Base-by-base conservation (phyloP, 1,139 yeast species). In the Diutina scorzettiae region DNA sequence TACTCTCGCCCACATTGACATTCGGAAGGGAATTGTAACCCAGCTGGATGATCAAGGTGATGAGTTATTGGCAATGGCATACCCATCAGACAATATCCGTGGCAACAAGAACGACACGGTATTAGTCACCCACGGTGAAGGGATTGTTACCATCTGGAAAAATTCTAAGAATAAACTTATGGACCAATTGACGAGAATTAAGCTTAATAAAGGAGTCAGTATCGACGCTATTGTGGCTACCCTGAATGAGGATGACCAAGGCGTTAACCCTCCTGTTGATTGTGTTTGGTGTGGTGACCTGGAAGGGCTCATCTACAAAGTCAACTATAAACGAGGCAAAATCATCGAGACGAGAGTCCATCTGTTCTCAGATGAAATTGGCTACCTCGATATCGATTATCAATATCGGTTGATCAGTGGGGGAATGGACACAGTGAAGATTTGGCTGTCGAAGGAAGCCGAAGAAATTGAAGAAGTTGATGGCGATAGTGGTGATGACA, bases 1-100 rank as follows among this genome's bases (percentile, higher is more conserved):
- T 2, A 82, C 93, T 0, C 65, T 91, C 41, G 73, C 86, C 0
- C 83, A 81, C 46, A 70, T 89, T 52, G 97, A 91, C 57, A 68
- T 82, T 4, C 67, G 96, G 43, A 84, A 83, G 51, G 82, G 81
- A 12, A 63, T 78, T 0, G 54, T 76, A 4, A 64, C 74, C 1
- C 78, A 76, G 45, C 74, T 82, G 29, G 97, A 87, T 50, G 91
- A 87, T 54, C 98, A 91, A 61, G 96, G 84, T 50, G 97, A 91
- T 54, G 98, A 91, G 56, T 64, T 91, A 27, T 61, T 89, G 42
- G 71, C 91, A 41, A 82, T 87, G 57, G 68, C 85, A 41, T 80
- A 73, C 60, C 73, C 81, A 0, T 55, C 65, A 1, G 83, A 80
- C 48, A 53, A 49, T 42, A 53, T 58, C 19, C 57, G 51, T 33